Evolutionary conservation across 768 basidiomycete genomes (phyloP).

Genomic region (Trametes maxima): DNA sequence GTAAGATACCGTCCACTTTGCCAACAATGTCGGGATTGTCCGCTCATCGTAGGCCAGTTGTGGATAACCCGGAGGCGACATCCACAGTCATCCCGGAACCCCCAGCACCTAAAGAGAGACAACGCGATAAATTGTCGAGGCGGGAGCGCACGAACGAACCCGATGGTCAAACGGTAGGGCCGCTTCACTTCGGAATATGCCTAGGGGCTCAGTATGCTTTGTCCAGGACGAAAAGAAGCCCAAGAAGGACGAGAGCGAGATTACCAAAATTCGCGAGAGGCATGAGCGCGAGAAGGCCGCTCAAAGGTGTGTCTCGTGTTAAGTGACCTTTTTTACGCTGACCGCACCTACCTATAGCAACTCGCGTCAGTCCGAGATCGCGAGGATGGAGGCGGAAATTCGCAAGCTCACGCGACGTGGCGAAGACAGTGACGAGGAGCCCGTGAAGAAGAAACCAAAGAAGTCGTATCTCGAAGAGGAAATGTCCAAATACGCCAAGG

Average conservation of each 20-base stretch:
- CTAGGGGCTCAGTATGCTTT: neutral
- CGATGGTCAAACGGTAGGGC: neutral
- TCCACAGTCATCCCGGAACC: slow-evolving; percentile 10
- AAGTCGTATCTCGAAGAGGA: slow-evolving; percentile 81
- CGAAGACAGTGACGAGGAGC: slow-evolving; percentile 53
- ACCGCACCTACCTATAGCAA: slow-evolving; percentile 42
- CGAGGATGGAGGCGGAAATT: slow-evolving; percentile 87
- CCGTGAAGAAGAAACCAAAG: slow-evolving; percentile 59
- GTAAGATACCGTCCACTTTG: slow-evolving; percentile 45
- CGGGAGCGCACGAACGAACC: slow-evolving; percentile 18
- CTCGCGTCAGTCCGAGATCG: slow-evolving; percentile 74
- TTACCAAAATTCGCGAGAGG: slow-evolving; percentile 73
- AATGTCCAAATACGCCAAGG: slow-evolving; percentile 77
- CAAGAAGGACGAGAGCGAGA: slow-evolving; percentile 50
- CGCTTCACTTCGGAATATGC: neutral
- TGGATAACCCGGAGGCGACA: slow-evolving; percentile 36
- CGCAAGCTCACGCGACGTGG: slow-evolving; percentile 59
- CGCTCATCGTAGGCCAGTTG: slow-evolving; percentile 28
- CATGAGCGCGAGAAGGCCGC: slow-evolving; percentile 73
- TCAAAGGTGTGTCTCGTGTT: slow-evolving; percentile 50
- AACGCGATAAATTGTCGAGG: slow-evolving; percentile 25
- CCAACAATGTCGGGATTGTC: neutral
- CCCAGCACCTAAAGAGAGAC: neutral
- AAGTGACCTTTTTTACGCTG: neutral
- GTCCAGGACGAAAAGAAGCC: slow-evolving; percentile 34